Conservation (phyloP, 257 asterid genomes). For the Solanum paucissectum region DNA sequence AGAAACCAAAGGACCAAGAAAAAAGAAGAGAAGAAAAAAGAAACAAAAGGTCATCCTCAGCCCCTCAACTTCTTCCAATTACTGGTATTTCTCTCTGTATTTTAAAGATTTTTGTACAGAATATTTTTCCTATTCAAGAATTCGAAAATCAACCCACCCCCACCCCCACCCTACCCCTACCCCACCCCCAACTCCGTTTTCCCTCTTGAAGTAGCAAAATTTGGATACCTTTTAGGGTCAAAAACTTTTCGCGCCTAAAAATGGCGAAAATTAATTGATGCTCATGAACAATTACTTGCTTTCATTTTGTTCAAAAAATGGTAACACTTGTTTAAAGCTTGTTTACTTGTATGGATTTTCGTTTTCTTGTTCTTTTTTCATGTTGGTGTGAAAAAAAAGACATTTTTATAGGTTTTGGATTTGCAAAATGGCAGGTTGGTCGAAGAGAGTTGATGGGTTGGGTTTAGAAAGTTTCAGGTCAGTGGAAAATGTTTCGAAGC, state of each 20-base stretch:
- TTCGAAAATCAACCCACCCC: constrained; percentile 16
- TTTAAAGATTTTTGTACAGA: constrained; percentile 10
- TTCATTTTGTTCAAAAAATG: not conserved
- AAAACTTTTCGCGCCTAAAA: constrained; percentile 1
- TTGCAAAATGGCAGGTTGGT: constrained; percentile 56
- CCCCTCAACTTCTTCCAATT: constrained; percentile 14
- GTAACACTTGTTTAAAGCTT: not conserved
- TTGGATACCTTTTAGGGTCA: not conserved
- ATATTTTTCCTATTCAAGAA: constrained; percentile 33
- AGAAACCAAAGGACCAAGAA: not conserved
- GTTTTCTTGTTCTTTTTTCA: constrained; percentile 4
- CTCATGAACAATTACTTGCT: not conserved
- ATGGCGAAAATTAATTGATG: not conserved
- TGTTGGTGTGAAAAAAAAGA: constrained; percentile 2
- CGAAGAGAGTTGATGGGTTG: constrained; percentile 34
- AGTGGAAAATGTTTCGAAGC: not conserved
- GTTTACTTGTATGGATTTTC: not conserved
- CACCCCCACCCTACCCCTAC: not conserved
- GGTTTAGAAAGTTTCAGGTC: constrained; percentile 16
- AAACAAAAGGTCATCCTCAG: constrained; percentile 12
- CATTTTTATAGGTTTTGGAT: constrained; percentile 40
- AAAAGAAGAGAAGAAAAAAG: constrained; percentile 3
- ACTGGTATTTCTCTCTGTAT: not conserved
- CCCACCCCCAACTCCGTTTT: not conserved
- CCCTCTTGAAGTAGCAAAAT: constrained; percentile 5